Evolutionary conservation across 192 early-diverging fungal species (phyloP).

Genomic region (Fimicolochytrium jonesii): DNA sequence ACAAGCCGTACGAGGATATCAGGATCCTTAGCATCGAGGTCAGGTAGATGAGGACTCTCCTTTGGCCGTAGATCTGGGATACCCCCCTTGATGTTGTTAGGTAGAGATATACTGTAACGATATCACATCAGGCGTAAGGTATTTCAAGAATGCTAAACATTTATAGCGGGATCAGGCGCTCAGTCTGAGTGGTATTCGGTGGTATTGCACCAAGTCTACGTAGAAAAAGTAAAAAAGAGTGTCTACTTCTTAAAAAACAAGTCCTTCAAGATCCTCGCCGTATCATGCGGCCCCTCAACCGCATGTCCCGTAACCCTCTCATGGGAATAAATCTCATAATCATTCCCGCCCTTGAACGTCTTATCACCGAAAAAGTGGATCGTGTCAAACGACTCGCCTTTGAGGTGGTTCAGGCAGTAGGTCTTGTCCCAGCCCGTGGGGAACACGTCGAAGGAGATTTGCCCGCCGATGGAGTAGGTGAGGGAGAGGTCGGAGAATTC

Average conservation of each 20-base stretch:
- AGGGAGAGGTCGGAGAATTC: slow-evolving; percentile 82
- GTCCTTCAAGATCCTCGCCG: slow-evolving; percentile 74
- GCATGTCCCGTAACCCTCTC: slow-evolving; percentile 75
- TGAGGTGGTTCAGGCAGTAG: slow-evolving; percentile 88
- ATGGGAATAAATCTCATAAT: slow-evolving; percentile 94
- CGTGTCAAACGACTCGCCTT: slow-evolving; percentile 78
- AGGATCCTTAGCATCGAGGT: slow-evolving; percentile 76
- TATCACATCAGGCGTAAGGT: too few relatives aligned
- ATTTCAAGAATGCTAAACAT: too few relatives aligned
- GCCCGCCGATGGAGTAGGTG: slow-evolving; percentile 96
- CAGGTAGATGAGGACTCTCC: slow-evolving; percentile 23
- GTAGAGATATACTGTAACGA: too few relatives aligned
- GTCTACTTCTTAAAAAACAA: slow-evolving; percentile 51
- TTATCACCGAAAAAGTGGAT: slow-evolving; percentile 99
- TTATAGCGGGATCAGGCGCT: too few relatives aligned
- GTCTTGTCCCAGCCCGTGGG: slow-evolving; percentile 99
- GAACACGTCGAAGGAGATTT: slow-evolving; percentile 99
- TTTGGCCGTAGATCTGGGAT: too few relatives aligned
- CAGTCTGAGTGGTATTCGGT: too few relatives aligned
- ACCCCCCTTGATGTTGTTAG: too few relatives aligned
- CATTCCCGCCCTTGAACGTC: slow-evolving; percentile 95
- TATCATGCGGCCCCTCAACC: slow-evolving; percentile 81
- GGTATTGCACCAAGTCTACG: too few relatives aligned
- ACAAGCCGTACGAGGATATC: slow-evolving; percentile 86
- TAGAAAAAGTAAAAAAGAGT: too few relatives aligned